These are phyloP conservation scores for Leccinum subatratum DNA, from an alignment of 1,284 basidiomycete genomes.

Conservation along the genomic window DNA sequence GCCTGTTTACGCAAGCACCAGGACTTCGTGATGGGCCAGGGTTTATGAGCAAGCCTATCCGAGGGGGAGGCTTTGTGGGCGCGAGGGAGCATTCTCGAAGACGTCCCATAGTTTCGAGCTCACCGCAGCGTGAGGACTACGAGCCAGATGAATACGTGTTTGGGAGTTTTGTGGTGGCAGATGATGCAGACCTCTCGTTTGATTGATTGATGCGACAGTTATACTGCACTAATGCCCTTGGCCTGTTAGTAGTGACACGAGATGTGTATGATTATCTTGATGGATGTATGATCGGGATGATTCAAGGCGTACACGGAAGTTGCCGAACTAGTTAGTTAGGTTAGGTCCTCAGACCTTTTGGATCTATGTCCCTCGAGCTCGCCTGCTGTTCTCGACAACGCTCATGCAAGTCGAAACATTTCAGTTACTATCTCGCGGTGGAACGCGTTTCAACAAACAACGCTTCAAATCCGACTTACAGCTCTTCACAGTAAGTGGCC, in stretches of 20 bases:
- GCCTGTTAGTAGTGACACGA: neutral
- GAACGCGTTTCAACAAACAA: slow-evolving; percentile 73
- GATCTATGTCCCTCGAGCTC: too few relatives aligned
- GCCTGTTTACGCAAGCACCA: slow-evolving; percentile 66
- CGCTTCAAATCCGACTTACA: slow-evolving; percentile 69
- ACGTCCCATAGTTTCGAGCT: slow-evolving; percentile 47
- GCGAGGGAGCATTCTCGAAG: slow-evolving; percentile 25
- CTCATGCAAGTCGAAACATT: slow-evolving; percentile 60
- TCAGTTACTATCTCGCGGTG: slow-evolving; percentile 72
- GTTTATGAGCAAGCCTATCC: slow-evolving; percentile 50
- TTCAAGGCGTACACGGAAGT: slow-evolving; percentile 11
- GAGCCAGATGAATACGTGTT: slow-evolving; percentile 60
- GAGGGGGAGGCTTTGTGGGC: slow-evolving; percentile 39
- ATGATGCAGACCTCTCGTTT: slow-evolving; percentile 53
- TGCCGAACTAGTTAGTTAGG: slow-evolving; percentile 14
- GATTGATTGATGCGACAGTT: slow-evolving; percentile 14
- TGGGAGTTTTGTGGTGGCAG: slow-evolving; percentile 74
- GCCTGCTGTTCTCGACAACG: neutral
- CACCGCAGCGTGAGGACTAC: slow-evolving; percentile 47
- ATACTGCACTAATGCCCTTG: neutral
- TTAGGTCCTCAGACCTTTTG: too few relatives aligned
- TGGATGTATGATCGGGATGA: neutral
- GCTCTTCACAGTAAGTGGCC: slow-evolving; percentile 58
- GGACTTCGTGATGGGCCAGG: slow-evolving; percentile 40
- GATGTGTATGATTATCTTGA: neutral